Conservation (phyloP, 2,329 filamentous ascomycete species). For the Hortaea werneckii region DNA sequence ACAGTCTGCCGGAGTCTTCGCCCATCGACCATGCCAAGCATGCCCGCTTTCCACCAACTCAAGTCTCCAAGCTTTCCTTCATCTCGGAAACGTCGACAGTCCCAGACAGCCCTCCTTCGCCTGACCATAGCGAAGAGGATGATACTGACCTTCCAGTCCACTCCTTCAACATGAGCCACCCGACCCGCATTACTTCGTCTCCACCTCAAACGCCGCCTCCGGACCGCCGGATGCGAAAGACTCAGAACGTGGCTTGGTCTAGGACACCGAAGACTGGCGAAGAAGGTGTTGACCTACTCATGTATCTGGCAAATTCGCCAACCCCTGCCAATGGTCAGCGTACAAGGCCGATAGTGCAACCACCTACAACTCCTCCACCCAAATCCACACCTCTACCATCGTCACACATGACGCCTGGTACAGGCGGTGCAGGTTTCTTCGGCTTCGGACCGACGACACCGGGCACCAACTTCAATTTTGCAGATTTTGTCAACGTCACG, state of each 20-base stretch:
- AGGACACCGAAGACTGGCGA: constrained; percentile 54
- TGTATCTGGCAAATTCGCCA: constrained; percentile 85
- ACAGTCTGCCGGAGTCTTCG: constrained; percentile 74
- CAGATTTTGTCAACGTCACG: constrained; percentile 95
- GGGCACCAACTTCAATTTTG: constrained; percentile 79
- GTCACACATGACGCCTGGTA: constrained; percentile 79
- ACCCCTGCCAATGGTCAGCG: constrained; percentile 53
- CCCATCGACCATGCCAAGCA: constrained; percentile 70
- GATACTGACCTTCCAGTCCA: constrained; percentile 69
- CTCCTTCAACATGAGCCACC: constrained; percentile 53
- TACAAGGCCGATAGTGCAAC: constrained; percentile 27
- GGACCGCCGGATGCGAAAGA: constrained; percentile 33
- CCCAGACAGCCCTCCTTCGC: constrained; percentile 50
- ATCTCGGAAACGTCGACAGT: constrained; percentile 62
- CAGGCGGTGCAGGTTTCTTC: constrained; percentile 46
- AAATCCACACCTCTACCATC: constrained; percentile 56
- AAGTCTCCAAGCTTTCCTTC: constrained; percentile 66
- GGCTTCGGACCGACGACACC: constrained; percentile 63
- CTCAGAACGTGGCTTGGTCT: constrained; percentile 30
- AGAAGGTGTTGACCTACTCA: constrained; percentile 74
- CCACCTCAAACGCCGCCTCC: constrained; percentile 71
- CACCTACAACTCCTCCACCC: constrained; percentile 46
- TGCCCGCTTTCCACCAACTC: constrained; percentile 58
- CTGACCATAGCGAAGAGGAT: constrained; percentile 63
- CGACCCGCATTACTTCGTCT: constrained; percentile 49